These are phyloP conservation scores for Wallacemonas sp. DNA, from an alignment of 208 protist species.

Conservation along the genomic window DNA sequence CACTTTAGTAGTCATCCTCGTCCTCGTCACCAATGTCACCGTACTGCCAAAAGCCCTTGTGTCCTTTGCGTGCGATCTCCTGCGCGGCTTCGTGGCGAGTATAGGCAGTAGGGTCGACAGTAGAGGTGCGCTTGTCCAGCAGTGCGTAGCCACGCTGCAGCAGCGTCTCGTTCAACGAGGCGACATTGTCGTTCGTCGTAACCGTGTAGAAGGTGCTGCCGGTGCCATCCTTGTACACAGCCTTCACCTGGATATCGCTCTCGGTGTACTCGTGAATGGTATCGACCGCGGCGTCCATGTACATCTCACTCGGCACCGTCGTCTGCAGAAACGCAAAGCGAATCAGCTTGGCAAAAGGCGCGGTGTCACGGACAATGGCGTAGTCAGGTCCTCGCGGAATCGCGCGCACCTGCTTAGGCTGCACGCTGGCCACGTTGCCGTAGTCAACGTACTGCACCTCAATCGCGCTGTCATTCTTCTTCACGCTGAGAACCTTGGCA, in stretches of 20 bases:
- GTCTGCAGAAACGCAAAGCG: constrained; percentile 76
- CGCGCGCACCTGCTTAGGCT: constrained; percentile 46
- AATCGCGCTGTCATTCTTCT: constrained; percentile 26
- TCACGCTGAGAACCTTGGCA: constrained; percentile 53
- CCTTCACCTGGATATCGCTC: constrained; percentile 66
- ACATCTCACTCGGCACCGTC: constrained; percentile 32
- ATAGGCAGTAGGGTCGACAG: constrained; percentile 47
- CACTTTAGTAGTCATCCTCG: constrained; percentile 28
- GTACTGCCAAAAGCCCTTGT: constrained; percentile 86
- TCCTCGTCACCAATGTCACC: constrained; percentile 78
- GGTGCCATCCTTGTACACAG: constrained; percentile 67
- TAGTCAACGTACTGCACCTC: constrained; percentile 89
- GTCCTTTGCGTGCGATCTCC: constrained; percentile 74
- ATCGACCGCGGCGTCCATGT: constrained; percentile 42
- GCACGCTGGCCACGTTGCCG: constrained; percentile 70
- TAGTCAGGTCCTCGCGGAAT: constrained; percentile 76
- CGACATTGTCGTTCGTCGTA: constrained; percentile 48
- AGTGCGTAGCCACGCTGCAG: constrained; percentile 74
- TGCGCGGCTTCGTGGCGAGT: constrained; percentile 67
- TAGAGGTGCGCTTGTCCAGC: constrained; percentile 53
- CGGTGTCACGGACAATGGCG: constrained; percentile 60
- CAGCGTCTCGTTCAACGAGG: constrained; percentile 79
- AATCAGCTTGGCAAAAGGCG: constrained; percentile 56
- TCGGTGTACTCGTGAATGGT: constrained; percentile 70
- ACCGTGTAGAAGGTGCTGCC: constrained; percentile 71